Evolutionary conservation across 495 filamentous ascomycete genomes (phyloP).

Genomic region (Staphylotrichum tortipilum): DNA sequence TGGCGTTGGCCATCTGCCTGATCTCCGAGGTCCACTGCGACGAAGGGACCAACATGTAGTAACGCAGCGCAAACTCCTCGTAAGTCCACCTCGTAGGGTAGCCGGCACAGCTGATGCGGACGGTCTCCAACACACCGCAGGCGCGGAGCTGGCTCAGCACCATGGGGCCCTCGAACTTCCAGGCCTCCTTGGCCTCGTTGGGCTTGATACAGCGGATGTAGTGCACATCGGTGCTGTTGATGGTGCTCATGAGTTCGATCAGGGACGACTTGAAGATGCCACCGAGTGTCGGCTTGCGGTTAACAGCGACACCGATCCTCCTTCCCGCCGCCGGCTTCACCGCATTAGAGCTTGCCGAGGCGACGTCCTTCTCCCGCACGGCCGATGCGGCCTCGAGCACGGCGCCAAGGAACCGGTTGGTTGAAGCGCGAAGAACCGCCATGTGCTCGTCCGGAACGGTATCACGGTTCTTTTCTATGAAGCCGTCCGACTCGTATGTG

Average conservation of each 20-base stretch:
- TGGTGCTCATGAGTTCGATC: slow-evolving; percentile 96
- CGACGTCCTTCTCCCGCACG: slow-evolving; percentile 80
- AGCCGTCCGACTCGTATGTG: slow-evolving; percentile 99
- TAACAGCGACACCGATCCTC: slow-evolving; percentile 81
- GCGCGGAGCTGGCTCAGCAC: slow-evolving; percentile 94
- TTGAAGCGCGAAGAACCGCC: slow-evolving; percentile 77
- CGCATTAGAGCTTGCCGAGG: slow-evolving; percentile 56
- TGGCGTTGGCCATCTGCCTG: slow-evolving; percentile 82
- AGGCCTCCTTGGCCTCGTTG: slow-evolving; percentile 92
- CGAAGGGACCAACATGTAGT: slow-evolving; percentile 97
- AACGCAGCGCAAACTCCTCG: slow-evolving; percentile 94
- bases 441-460: slow-evolving; percentile 98
- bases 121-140: slow-evolving; percentile 97
- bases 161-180: slow-evolving; percentile 99
- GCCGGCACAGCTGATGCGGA: slow-evolving; percentile 94
- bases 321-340: slow-evolving; percentile 67
- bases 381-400: slow-evolving; percentile 78
- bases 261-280: slow-evolving; percentile 98
- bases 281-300: slow-evolving; percentile 92
- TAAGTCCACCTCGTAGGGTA: slow-evolving; percentile 99
- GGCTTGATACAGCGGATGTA: slow-evolving; percentile 99
- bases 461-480: slow-evolving; percentile 99
- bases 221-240: slow-evolving; percentile 95
- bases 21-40: slow-evolving; percentile 89
- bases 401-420: slow-evolving; percentile 75